Evolutionary conservation across 1,284 basidiomycete genomes (phyloP).

Genomic region (Trametes versicolor): DNA sequence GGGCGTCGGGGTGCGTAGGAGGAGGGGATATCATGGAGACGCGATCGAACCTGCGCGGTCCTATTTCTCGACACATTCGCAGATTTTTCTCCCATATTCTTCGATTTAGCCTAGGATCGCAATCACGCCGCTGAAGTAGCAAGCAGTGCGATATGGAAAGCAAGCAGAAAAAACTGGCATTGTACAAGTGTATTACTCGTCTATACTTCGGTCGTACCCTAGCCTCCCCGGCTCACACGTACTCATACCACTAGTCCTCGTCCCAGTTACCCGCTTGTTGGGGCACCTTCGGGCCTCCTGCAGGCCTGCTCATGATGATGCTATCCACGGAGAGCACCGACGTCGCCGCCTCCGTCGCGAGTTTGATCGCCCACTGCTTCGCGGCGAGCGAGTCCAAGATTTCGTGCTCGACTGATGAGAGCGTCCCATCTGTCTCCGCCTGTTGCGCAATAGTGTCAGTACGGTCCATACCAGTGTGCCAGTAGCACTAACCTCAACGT

Average conservation of each 20-base stretch:
- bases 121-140: neutral
- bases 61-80: too few relatives aligned
- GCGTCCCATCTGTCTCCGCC: conserved; percentile 82
- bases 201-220: conserved; percentile 30
- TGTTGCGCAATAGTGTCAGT: conserved; percentile 40
- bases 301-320: conserved; percentile 97
- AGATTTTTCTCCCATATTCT: too few relatives aligned
- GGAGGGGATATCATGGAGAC: neutral
- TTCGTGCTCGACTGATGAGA: conserved; percentile 67
- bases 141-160: neutral
- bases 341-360: conserved; percentile 94
- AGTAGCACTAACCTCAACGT: conserved; percentile 78
- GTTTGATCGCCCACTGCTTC: conserved; percentile 89
- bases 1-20: neutral
- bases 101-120: neutral
- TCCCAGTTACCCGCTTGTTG: conserved; percentile 89
- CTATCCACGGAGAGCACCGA: conserved; percentile 96
- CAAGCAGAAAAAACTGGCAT: conserved; percentile 26
- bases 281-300: conserved; percentile 86
- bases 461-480: neutral
- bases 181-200: conserved; percentile 37
- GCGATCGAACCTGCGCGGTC: too few relatives aligned
- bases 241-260: conserved; percentile 52
- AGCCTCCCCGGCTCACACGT: conserved; percentile 4
- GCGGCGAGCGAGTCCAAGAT: conserved; percentile 89